Percentiles rank a stretch among this genome's conserved stretches.
phyloP scores from a whole-genome alignment of 495 filamentous ascomycete species.

The Tirmania nivea region DNA sequence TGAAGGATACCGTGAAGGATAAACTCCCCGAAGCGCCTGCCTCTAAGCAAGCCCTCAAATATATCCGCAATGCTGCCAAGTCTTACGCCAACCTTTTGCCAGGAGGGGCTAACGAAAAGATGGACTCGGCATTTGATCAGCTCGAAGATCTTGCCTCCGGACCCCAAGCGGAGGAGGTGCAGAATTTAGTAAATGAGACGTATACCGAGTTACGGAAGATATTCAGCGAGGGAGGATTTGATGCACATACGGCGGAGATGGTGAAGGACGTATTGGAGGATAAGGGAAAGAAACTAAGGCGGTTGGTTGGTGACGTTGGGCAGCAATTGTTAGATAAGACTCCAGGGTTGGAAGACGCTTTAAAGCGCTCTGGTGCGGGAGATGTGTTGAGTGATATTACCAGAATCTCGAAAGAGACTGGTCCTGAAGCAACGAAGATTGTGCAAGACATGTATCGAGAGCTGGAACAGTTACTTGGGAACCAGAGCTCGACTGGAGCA shows the following conservation, averaged over 20 bases:
- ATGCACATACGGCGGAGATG: constrained; percentile 28
- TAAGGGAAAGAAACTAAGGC: constrained; percentile 27
- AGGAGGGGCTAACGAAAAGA: constrained; percentile 23
- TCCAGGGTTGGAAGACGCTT: constrained; percentile 41
- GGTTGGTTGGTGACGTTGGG: constrained; percentile 33
- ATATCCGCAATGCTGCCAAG: background rate
- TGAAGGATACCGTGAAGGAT: background rate
- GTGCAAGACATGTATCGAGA: constrained; percentile 42
- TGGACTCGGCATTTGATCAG: constrained; percentile 36
- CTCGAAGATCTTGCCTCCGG: constrained; percentile 32
- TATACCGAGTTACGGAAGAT: constrained; percentile 35
- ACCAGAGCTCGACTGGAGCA: constrained; percentile 26
- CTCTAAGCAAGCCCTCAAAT: background rate
- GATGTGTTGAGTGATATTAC: constrained; percentile 35
- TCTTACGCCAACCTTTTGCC: constrained; percentile 43
- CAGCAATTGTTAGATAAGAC: constrained; percentile 41
- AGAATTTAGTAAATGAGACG: constrained; percentile 35
- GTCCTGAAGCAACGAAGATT: constrained; percentile 47
- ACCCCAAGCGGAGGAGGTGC: constrained; percentile 39
- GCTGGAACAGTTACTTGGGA: constrained; percentile 32
- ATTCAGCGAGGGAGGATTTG: constrained; percentile 24
- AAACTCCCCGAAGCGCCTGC: background rate
- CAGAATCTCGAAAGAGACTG: constrained; percentile 38
- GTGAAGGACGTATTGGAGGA: constrained; percentile 33
- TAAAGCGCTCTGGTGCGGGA: constrained; percentile 26